Percentiles rank a stretch among this genome's conserved stretches.
phyloP scores from a whole-genome alignment of 78 protist species.

The Dictyostelium firmibasis region DNA sequence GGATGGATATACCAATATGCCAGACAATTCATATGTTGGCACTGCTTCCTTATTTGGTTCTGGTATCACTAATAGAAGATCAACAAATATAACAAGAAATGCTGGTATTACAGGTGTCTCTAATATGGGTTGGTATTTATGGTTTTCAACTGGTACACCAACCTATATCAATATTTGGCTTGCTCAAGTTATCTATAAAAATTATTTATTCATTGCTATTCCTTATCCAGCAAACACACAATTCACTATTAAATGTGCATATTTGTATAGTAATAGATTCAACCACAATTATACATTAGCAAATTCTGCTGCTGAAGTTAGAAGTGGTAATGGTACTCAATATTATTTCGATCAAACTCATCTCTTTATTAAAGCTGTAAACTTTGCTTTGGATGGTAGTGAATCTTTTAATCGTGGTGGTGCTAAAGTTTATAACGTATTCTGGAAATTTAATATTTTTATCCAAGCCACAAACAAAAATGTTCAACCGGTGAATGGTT shows the following conservation, averaged over 20 bases:
- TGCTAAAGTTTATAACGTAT: background rate
- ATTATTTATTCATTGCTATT: conserved; percentile 2
- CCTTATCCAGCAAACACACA: conserved; percentile 7
- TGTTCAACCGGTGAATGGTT: background rate
- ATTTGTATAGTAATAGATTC: background rate
- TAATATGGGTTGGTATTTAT: conserved; percentile 53
- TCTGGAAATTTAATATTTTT: conserved; percentile 1
- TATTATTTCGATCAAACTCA: conserved; percentile 41
- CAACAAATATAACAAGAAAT: conserved; percentile 14
- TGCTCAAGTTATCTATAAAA: conserved; percentile 3
- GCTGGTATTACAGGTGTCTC: conserved; percentile 54
- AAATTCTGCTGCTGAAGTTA: conserved; percentile 1
- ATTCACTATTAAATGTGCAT: background rate
- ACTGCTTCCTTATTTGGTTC: background rate
- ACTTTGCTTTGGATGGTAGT: background rate
- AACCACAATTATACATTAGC: background rate
- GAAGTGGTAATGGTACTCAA: conserved; percentile 11
- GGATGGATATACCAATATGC: background rate
- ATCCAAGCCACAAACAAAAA: background rate
- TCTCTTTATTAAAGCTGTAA: conserved; percentile 25
- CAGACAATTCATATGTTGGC: background rate
- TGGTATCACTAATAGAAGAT: conserved; percentile 28
- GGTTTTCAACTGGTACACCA: conserved; percentile 1
- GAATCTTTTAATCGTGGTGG: conserved; percentile 19
- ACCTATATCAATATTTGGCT: background rate